Evolutionary conservation across 495 filamentous ascomycete genomes (phyloP).

Genomic region (Lasiosphaeriaceae sp.): DNA sequence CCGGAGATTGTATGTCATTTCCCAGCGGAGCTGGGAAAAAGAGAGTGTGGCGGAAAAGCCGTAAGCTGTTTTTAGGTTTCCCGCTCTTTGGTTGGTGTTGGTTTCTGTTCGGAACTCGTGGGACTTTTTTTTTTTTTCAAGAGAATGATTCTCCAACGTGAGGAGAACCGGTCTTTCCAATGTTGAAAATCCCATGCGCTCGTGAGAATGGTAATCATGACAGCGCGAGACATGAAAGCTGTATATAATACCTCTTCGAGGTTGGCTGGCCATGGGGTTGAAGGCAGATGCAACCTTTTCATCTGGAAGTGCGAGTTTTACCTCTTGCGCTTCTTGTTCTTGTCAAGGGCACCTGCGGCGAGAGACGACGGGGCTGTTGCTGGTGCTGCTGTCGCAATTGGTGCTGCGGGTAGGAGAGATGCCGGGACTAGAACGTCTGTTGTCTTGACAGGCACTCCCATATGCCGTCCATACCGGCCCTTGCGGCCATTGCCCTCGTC

Average conservation of each 20-base stretch:
- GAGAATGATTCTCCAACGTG: not conserved
- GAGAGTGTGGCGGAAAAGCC: no score
- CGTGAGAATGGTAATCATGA: not conserved
- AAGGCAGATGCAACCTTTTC: no score
- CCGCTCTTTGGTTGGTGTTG: not conserved
- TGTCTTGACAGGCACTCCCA: slow-evolving; percentile 89
- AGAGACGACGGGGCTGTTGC: not conserved
- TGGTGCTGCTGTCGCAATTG: slow-evolving; percentile 20
- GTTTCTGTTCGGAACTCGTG: not conserved
- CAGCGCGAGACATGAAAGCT: not conserved
- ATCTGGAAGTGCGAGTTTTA: slow-evolving; percentile 15
- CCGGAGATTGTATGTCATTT: no score
- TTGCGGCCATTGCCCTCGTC: slow-evolving; percentile 95
- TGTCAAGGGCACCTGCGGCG: slow-evolving; percentile 25
- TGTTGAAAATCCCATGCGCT: not conserved
- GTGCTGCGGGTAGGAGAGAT: slow-evolving; percentile 36
- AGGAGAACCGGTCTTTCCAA: not conserved
- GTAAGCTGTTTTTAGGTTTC: no score
- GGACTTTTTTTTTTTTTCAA: not conserved
- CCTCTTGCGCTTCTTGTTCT: slow-evolving; percentile 49
- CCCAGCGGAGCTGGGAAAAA: no score
- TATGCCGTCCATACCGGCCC: slow-evolving; percentile 92
- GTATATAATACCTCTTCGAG: not conserved
- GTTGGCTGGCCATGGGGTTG: not conserved
- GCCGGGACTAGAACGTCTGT: slow-evolving; percentile 32